phyloP scores from a whole-genome alignment of 1,139 yeast species.

The Torulaspora pretoriensis region DNA sequence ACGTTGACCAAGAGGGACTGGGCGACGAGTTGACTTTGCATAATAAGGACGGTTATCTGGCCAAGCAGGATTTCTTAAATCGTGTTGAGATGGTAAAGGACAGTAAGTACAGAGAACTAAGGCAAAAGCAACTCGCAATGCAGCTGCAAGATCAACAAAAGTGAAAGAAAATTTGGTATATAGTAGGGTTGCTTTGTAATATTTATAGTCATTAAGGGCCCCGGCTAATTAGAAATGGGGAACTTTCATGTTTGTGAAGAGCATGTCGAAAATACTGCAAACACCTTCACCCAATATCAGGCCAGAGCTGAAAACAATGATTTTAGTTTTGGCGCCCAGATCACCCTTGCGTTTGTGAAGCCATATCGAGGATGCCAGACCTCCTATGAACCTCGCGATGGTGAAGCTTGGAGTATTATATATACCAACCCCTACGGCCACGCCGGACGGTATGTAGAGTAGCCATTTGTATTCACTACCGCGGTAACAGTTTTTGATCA shows the following conservation, averaged over 20 bases:
- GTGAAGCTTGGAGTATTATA: conserved; percentile 93
- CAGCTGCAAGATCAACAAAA: conserved; percentile 22
- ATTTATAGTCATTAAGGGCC: not conserved
- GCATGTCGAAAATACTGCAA: conserved; percentile 75
- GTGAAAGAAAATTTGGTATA: not conserved
- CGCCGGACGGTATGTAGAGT: conserved; percentile 67
- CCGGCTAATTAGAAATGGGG: conserved; percentile 41
- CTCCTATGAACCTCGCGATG: conserved; percentile 87
- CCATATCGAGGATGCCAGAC: conserved; percentile 67
- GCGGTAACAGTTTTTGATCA: conserved; percentile 54
- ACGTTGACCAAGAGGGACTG: conserved; percentile 82
- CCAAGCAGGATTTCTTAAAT: conserved; percentile 82
- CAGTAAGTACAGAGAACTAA: conserved; percentile 53
- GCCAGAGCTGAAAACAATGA: conserved; percentile 89
- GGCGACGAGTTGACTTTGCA: conserved; percentile 74
- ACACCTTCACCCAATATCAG: conserved; percentile 91
- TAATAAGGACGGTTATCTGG: conserved; percentile 79
- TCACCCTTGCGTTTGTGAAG: conserved; percentile 39
- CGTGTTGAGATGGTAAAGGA: conserved; percentile 70
- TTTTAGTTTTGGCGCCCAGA: conserved; percentile 49
- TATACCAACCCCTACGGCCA: conserved; percentile 95
- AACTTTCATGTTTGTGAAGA: conserved; percentile 58
- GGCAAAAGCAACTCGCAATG: conserved; percentile 39
- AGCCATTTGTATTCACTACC: conserved; percentile 44
- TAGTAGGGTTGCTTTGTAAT: not conserved